Conservation (phyloP, 164 flowering plant genomes). For the Euptelea pleiosperma region DNA sequence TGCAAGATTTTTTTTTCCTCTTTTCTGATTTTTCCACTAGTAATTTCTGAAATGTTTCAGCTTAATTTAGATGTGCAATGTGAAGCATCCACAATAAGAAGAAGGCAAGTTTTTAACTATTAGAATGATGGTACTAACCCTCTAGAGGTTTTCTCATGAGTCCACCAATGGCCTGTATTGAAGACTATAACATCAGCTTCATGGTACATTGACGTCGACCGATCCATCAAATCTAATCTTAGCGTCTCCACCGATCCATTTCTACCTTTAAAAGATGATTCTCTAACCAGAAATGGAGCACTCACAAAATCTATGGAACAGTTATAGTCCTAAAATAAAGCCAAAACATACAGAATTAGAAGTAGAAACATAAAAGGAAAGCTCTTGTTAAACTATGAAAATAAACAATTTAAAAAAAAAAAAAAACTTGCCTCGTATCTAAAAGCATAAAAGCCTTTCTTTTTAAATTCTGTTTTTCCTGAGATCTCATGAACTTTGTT, state of each 20-base stretch:
- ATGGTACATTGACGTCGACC: conserved; percentile 46
- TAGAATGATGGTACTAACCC: conserved; percentile 46
- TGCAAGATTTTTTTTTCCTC: too few relatives aligned
- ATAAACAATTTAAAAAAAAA: background rate
- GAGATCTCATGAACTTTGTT: conserved; percentile 69
- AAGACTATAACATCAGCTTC: conserved; percentile 72
- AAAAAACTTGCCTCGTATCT: conserved; percentile 61
- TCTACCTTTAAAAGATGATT: conserved; percentile 32
- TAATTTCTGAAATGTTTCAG: background rate
- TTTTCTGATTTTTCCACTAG: too few relatives aligned
- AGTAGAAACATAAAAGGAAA: background rate
- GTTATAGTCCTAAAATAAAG: conserved; percentile 57
- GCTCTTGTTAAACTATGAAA: background rate
- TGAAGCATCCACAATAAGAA: background rate
- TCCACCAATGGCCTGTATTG: conserved; percentile 96
- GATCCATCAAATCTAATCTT: conserved; percentile 76
- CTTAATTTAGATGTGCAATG: background rate
- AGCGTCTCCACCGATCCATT: conserved; percentile 65
- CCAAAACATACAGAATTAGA: conserved; percentile 9
- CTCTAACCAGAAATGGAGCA: conserved; percentile 71
- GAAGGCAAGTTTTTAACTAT: background rate
- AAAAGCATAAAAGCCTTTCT: conserved; percentile 70
- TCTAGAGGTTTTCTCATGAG: conserved; percentile 85
- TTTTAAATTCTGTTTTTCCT: conserved; percentile 63
- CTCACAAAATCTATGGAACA: conserved; percentile 68